These are phyloP conservation scores for Aphanomyces euteiches DNA, from an alignment of 352 stramenopile species.

Conservation along the genomic window DNA sequence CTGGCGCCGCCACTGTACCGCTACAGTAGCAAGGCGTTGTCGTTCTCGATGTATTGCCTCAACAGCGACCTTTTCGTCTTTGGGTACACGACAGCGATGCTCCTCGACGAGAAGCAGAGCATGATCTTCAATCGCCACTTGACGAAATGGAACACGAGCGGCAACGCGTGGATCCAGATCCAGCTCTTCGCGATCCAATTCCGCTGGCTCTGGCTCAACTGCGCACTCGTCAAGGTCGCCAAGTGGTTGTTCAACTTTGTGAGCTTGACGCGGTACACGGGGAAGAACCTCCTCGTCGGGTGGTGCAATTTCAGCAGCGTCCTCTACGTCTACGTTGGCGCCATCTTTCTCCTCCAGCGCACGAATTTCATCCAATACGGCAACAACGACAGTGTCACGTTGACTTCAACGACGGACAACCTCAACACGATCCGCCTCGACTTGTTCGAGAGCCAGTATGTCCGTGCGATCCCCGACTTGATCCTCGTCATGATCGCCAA, in stretches of 20 bases:
- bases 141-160: neutral
- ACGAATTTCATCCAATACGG: slow-evolving; percentile 6
- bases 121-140: neutral
- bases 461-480: neutral
- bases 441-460: slow-evolving; percentile 8
- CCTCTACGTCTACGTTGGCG: neutral
- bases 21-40: slow-evolving; percentile 1
- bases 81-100: neutral
- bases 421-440: slow-evolving; percentile 4
- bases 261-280: neutral
- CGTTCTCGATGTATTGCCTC: slow-evolving; percentile 22
- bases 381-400: neutral
- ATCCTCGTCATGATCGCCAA: slow-evolving; percentile 5
- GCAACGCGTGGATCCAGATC: neutral
- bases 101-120: slow-evolving; percentile 9
- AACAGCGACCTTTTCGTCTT: slow-evolving; percentile 26
- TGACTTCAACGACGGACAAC: neutral
- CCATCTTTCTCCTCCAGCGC: neutral
- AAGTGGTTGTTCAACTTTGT: neutral
- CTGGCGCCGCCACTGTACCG: slow-evolving; percentile 12
- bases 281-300: neutral
- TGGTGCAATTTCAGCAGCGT: slow-evolving; percentile 16
- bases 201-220: slow-evolving; percentile 18
- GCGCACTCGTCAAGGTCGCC: slow-evolving; percentile 9
- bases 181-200: neutral